Percentiles rank a stretch among this genome's conserved stretches.
phyloP scores from a whole-genome alignment of 2,329 filamentous ascomycete genomes.

The Colletotrichum sp. region DNA sequence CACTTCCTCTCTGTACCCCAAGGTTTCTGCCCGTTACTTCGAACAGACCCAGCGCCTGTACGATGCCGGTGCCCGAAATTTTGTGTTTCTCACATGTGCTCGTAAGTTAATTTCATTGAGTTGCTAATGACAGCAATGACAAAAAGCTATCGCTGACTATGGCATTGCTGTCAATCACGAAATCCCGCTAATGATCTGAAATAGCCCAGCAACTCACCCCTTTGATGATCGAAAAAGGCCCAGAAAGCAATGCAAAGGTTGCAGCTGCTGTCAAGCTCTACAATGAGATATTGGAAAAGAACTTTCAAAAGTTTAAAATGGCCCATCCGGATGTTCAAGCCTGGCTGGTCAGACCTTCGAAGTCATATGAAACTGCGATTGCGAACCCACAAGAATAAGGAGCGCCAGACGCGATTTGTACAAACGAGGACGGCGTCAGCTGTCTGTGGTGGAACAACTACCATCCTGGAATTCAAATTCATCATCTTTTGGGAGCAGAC shows the following conservation, averaged over 20 bases:
- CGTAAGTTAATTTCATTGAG: neutral
- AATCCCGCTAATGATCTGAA: neutral
- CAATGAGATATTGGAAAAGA: slow-evolving; percentile 48
- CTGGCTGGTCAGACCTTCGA: slow-evolving; percentile 58
- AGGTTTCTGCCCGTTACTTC: slow-evolving; percentile 47
- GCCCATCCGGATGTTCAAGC: slow-evolving; percentile 45
- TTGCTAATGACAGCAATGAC: neutral
- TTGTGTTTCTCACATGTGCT: slow-evolving; percentile 54
- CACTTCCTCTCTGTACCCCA: slow-evolving; percentile 35
- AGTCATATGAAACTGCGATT: slow-evolving; percentile 55
- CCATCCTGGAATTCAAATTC: neutral
- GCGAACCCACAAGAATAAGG: slow-evolving; percentile 51
- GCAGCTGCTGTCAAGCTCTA: slow-evolving; percentile 34
- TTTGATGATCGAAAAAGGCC: slow-evolving; percentile 57
- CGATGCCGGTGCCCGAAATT: slow-evolving; percentile 58
- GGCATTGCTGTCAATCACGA: neutral
- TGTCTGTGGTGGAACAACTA: slow-evolving; percentile 3
- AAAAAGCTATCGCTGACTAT: neutral
- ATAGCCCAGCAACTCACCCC: slow-evolving; percentile 45
- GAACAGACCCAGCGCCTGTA: slow-evolving; percentile 53
- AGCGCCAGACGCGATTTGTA: neutral
- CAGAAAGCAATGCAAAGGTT: slow-evolving; percentile 44
- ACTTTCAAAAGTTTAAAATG: slow-evolving; percentile 33
- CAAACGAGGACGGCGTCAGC: neutral
- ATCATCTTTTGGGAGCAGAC: neutral